Evolutionary conservation across 139 green algal genomes (phyloP).

Genomic region (Volvox africanus): DNA sequence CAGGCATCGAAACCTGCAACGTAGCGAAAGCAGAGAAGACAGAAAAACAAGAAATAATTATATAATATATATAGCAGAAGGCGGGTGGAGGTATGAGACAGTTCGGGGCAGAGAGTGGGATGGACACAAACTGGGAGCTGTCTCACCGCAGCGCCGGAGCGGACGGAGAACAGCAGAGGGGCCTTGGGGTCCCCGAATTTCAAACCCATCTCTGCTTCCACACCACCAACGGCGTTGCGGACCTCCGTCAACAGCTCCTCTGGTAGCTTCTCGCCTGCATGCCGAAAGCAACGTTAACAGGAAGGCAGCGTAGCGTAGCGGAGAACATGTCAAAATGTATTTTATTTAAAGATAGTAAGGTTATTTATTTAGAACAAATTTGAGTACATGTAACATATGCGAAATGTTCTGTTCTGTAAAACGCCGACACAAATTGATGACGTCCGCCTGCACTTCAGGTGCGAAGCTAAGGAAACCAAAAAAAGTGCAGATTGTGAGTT

Average conservation of each 20-base stretch:
- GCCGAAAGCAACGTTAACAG: too few relatives aligned
- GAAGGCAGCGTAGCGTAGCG: too few relatives aligned
- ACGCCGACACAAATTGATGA: too few relatives aligned
- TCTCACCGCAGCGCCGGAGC: conserved; percentile 82
- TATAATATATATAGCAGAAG: too few relatives aligned
- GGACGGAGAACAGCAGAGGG: conserved; percentile 88
- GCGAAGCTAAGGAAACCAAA: too few relatives aligned
- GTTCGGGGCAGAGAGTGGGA: neutral
- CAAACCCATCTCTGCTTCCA: conserved; percentile 76
- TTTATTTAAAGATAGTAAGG: too few relatives aligned
- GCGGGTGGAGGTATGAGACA: neutral
- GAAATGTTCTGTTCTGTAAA: too few relatives aligned
- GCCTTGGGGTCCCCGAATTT: conserved; percentile 82
- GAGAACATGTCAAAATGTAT: too few relatives aligned
- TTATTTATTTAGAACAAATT: too few relatives aligned
- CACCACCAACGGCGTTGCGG: conserved; percentile 59
- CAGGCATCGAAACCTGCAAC: conserved; percentile 72
- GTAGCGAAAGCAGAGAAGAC: neutral
- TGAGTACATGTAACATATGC: too few relatives aligned
- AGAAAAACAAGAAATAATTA: neutral
- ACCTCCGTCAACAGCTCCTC: conserved; percentile 79
- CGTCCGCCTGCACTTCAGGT: too few relatives aligned
- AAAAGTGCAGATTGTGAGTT: too few relatives aligned
- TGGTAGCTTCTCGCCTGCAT: conserved; percentile 75
- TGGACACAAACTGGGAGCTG: neutral